Conservation (phyloP, 495 filamentous ascomycete species). For the Tetracladium marchalianum region DNA sequence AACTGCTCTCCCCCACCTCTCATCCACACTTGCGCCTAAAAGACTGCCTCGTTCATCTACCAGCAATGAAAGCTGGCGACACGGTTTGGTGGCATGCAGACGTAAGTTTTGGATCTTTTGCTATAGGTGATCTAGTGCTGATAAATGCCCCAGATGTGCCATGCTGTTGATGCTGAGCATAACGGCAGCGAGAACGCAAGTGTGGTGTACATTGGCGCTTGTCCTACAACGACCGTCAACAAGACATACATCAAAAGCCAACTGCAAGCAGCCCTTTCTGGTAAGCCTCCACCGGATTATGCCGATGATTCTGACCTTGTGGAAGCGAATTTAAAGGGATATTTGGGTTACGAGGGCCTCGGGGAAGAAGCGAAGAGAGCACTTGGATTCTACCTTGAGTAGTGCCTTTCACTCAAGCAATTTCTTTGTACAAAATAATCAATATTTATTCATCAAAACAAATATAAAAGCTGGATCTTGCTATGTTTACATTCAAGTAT, state of each 20-base stretch:
- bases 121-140: not conserved
- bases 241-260: conserved; percentile 5
- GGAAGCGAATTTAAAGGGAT: conserved; percentile 1
- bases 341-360: not conserved
- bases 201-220: conserved; percentile 14
- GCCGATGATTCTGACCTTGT: not conserved
- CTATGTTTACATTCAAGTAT: too few relatives aligned
- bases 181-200: conserved; percentile 5
- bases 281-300: conserved; percentile 4
- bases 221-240: conserved; percentile 11
- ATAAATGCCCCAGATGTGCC: conserved; percentile 5
- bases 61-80: conserved; percentile 11
- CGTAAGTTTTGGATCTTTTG: conserved; percentile 1
- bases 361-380: conserved; percentile 1
- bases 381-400: not conserved
- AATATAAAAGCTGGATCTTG: too few relatives aligned
- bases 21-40: conserved; percentile 13
- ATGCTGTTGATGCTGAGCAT: conserved; percentile 15
- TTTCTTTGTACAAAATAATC: too few relatives aligned
- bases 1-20: conserved; percentile 1
- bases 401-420: too few relatives aligned
- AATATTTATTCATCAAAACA: too few relatives aligned
- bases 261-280: not conserved
- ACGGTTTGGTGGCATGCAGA: conserved; percentile 19
- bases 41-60: conserved; percentile 10